Conservation (phyloP, 129 eudicot species). For the Chrysanthemum makinoi region DNA sequence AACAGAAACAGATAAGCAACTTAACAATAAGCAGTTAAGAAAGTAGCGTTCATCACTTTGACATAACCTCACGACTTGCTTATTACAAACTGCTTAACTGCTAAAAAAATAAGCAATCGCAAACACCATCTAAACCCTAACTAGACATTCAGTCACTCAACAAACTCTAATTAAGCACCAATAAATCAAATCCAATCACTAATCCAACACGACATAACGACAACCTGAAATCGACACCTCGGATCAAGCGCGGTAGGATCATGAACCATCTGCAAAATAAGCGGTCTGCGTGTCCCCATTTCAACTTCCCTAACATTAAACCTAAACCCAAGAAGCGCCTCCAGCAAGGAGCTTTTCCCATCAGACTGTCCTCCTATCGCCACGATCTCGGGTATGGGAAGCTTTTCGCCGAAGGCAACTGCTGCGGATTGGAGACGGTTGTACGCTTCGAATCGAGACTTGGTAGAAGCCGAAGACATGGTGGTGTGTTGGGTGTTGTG, state of each 20-base stretch:
- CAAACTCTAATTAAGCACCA: slow-evolving; percentile 1
- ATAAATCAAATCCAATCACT: slow-evolving; percentile 24
- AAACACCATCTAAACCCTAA: not conserved
- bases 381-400: slow-evolving; percentile 94
- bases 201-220: too few relatives aligned
- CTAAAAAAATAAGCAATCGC: too few relatives aligned
- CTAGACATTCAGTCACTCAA: not conserved
- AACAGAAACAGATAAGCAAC: too few relatives aligned
- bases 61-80: too few relatives aligned
- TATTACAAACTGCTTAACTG: not conserved
- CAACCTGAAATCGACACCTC: slow-evolving; percentile 89
- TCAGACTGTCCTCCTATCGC: slow-evolving; percentile 98
- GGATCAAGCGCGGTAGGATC: slow-evolving; percentile 82
- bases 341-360: slow-evolving; percentile 97
- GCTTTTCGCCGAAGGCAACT: slow-evolving; percentile 93
- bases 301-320: slow-evolving; percentile 96
- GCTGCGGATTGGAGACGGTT: slow-evolving; percentile 95
- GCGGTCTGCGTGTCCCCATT: slow-evolving; percentile 96
- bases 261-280: slow-evolving; percentile 94
- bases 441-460: slow-evolving; percentile 79
- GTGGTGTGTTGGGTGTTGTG: slow-evolving; percentile 26
- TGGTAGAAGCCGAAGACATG: slow-evolving; percentile 41
- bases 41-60: too few relatives aligned
- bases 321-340: slow-evolving; percentile 92
- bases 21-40: too few relatives aligned